These are phyloP conservation scores for Karstenula rhodostoma DNA, from an alignment of 2,329 filamentous ascomycete species.

Conservation along the genomic window DNA sequence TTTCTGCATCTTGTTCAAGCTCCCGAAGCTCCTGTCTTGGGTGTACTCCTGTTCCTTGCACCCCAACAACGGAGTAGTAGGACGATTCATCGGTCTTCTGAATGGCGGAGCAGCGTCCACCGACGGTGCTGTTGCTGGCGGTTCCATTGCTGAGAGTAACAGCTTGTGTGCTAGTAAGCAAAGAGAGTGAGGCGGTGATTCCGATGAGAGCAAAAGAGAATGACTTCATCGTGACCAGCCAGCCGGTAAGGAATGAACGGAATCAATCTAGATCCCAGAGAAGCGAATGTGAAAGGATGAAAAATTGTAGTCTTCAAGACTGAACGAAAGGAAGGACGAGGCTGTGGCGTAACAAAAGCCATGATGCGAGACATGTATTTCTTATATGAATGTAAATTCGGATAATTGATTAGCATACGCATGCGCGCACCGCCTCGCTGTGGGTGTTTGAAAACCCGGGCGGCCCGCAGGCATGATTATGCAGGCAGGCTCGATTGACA, in stretches of 20 bases:
- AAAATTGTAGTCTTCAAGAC: constrained; percentile 31
- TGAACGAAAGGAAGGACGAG: constrained; percentile 33
- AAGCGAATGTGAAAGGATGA: constrained; percentile 28
- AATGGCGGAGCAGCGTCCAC: constrained; percentile 29
- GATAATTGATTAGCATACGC: constrained; percentile 14
- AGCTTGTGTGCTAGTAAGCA: constrained; percentile 26
- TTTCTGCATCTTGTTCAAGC: constrained; percentile 40
- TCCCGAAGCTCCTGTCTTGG: constrained; percentile 40
- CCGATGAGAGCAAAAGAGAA: constrained; percentile 31
- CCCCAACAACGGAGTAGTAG: constrained; percentile 44
- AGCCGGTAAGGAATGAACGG: constrained; percentile 36
- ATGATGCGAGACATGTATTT: constrained; percentile 5
- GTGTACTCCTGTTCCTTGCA: constrained; percentile 40
- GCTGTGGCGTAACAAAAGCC: constrained; percentile 12
- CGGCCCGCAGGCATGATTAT: constrained; percentile 29
- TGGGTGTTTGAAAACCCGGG: constrained; percentile 23
- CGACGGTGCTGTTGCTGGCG: neutral
- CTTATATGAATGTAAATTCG: constrained; percentile 26
- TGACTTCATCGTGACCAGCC: constrained; percentile 38
- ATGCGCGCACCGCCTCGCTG: constrained; percentile 25
- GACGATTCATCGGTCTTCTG: constrained; percentile 30
- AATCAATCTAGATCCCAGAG: constrained; percentile 32
- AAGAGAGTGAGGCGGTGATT: constrained; percentile 28
- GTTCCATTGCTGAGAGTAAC: constrained; percentile 27
- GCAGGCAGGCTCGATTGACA: constrained; percentile 16